A percentile compares a stretch with the other conserved stretches of the same genome.
phyloP scores from a whole-genome alignment of 352 stramenopile species.

The Lagenidium sp. region DNA sequence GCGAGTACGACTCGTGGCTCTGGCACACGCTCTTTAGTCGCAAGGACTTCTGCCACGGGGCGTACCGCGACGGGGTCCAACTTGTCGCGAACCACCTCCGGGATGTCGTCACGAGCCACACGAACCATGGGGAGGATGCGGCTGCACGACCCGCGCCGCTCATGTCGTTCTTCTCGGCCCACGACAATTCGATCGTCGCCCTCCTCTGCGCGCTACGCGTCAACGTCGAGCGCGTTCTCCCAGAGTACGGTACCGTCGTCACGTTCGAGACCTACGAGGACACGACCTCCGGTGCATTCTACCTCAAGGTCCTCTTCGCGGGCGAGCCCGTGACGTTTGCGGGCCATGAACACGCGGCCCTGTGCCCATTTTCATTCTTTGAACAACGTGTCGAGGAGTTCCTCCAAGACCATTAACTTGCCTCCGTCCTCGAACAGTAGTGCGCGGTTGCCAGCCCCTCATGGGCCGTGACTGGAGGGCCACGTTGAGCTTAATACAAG shows the following conservation, averaged over 20 bases:
- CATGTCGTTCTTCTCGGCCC: conserved; percentile 76
- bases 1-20: conserved; percentile 70
- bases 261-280: conserved; percentile 65
- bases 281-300: conserved; percentile 27
- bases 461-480: conserved; percentile 5
- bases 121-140: background rate
- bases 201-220: conserved; percentile 62
- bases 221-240: conserved; percentile 39
- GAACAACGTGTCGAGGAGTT: conserved; percentile 45
- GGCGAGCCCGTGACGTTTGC: conserved; percentile 35
- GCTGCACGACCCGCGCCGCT: conserved; percentile 23
- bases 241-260: conserved; percentile 62
- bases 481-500: conserved; percentile 15
- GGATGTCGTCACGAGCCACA: conserved; percentile 19
- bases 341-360: conserved; percentile 34
- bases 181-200: conserved; percentile 81
- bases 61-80: conserved; percentile 53
- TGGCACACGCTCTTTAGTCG: conserved; percentile 70
- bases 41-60: conserved; percentile 43
- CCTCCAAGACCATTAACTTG: conserved; percentile 14
- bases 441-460: background rate
- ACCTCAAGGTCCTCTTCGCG: conserved; percentile 54
- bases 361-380: conserved; percentile 62
- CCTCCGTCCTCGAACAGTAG: too few relatives aligned
- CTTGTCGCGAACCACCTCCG: conserved; percentile 49